Evolutionary conservation across 2,329 filamentous ascomycete genomes (phyloP), one percentile per base, ranked within the genome.

Genomic region (Colletotrichum eremochloae): DNA sequence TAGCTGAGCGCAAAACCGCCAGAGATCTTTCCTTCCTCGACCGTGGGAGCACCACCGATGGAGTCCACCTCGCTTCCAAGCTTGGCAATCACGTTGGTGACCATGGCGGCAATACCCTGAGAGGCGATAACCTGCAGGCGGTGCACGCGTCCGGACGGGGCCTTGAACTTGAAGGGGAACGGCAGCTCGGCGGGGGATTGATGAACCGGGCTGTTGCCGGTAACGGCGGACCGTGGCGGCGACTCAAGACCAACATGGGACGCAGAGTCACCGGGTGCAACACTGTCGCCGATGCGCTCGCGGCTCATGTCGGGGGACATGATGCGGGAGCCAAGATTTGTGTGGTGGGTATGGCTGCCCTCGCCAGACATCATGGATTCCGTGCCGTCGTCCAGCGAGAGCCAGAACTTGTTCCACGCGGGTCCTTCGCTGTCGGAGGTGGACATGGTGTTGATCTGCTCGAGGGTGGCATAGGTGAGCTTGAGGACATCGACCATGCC

Each of bases 381-480:
- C 18, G 95, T 96, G 81, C 97, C 96, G 77, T 97, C 91, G 81
- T 98, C 90, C 77, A 99, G 91, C 0, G 96, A 98, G 76, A 98
- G 87, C 96, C 96, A 99, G 85, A 99, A 99, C 83, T 98, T 99
- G 86, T 98, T 98, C 96, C 96, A 99, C 8, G 96, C 96, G 6
- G 96, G 96, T 0, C 96, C 96, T 83, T 99, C 96, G 77, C 91
- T 94, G 80, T 97, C 96, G 53, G 90, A 90, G 65, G 92, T 95
- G 52, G 90, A 91, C 92, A 99, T 98, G 71, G 94, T 95, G 86
- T 98, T 98, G 83, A 97, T 95, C 86, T 98, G 96, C 83, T 99
- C 96, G 65, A 99, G 89, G 6, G 96, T 99, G 62, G 96, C 96
- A 83, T 99, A 99, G 31, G 96, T 99, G 79, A 99, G 88, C 85